Evolutionary conservation across 2,329 filamentous ascomycete genomes (phyloP).

Genomic region (Fusarium penzigii): DNA sequence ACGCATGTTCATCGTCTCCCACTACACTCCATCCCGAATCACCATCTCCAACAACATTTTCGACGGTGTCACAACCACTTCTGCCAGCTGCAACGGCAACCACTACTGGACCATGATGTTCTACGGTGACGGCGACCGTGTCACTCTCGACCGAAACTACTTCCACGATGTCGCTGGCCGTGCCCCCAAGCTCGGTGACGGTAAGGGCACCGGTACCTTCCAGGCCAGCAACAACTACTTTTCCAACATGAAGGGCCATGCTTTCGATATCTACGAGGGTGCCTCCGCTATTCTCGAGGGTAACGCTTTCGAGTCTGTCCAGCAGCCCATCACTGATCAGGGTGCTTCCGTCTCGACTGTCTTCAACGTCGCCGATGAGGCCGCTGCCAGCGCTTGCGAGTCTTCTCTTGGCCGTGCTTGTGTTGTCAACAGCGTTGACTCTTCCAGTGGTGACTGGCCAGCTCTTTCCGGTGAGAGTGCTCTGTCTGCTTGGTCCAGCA

Average conservation of each 20-base stretch:
- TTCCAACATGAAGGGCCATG: conserved; percentile 41
- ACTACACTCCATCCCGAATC: conserved; percentile 34
- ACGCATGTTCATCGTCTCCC: conserved; percentile 41
- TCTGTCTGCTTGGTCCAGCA: conserved; percentile 14
- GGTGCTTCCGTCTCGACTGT: conserved; percentile 19
- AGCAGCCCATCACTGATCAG: conserved; percentile 36
- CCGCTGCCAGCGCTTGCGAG: conserved; percentile 18
- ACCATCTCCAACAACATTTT: conserved; percentile 43
- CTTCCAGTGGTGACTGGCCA: conserved; percentile 26
- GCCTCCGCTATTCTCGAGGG: conserved; percentile 27
- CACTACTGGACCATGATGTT: conserved; percentile 38
- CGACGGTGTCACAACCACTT: conserved; percentile 35
- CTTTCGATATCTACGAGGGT: conserved; percentile 49
- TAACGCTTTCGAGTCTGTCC: conserved; percentile 30
- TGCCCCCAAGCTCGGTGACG: conserved; percentile 33
- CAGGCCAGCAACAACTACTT: conserved; percentile 33
- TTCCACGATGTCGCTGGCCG: conserved; percentile 31
- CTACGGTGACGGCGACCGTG: conserved; percentile 28
- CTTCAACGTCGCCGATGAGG: conserved; percentile 19
- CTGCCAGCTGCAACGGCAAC: conserved; percentile 32
- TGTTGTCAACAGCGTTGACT: conserved; percentile 19
- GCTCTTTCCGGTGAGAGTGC: conserved; percentile 19
- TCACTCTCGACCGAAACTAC: conserved; percentile 30
- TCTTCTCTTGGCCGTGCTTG: conserved; percentile 25
- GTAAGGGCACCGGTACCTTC: conserved; percentile 20